Conservation (phyloP, 1,139 yeast species). For the Lodderomyces beijingensis region DNA sequence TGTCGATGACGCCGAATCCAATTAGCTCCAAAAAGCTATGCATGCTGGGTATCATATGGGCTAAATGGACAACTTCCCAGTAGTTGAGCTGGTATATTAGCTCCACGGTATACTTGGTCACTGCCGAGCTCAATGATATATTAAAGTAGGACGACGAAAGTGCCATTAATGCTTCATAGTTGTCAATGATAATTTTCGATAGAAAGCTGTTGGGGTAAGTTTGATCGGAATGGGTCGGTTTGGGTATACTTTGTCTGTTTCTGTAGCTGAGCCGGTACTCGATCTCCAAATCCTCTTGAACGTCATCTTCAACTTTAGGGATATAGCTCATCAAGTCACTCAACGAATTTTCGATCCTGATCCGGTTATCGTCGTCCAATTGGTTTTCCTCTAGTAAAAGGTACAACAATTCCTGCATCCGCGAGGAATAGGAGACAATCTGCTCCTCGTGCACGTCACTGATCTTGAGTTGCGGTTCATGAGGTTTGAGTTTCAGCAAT, state of each 20-base stretch:
- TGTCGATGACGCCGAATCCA: conserved; percentile 33
- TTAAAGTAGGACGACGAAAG: conserved; percentile 35
- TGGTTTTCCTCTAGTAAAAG: conserved; percentile 25
- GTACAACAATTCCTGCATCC: conserved; percentile 26
- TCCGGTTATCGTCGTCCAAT: conserved; percentile 28
- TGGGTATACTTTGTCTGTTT: conserved; percentile 8
- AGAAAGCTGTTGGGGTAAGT: conserved; percentile 31
- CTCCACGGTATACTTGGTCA: conserved; percentile 38
- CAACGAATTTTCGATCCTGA: conserved; percentile 24
- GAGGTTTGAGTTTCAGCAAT: conserved; percentile 31
- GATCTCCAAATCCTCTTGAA: conserved; percentile 3
- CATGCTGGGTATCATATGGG: conserved; percentile 31
- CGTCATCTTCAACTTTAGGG: conserved; percentile 16
- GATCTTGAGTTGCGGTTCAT: conserved; percentile 13
- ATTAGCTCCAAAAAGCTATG: conserved; percentile 31
- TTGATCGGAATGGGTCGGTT: not conserved
- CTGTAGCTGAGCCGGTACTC: conserved; percentile 6
- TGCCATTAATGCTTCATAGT: conserved; percentile 27
- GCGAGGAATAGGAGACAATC: conserved; percentile 23
- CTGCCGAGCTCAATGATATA: conserved; percentile 34
- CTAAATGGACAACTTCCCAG: conserved; percentile 45
- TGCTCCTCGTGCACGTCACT: conserved; percentile 6
- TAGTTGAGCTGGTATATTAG: conserved; percentile 37
- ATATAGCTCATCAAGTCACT: conserved; percentile 26
- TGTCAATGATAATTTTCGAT: conserved; percentile 38